Percentiles rank a stretch among this genome's conserved stretches.
phyloP scores from a whole-genome alignment of 306 rosid genomes.

The Vigna reflexopilosa region DNA sequence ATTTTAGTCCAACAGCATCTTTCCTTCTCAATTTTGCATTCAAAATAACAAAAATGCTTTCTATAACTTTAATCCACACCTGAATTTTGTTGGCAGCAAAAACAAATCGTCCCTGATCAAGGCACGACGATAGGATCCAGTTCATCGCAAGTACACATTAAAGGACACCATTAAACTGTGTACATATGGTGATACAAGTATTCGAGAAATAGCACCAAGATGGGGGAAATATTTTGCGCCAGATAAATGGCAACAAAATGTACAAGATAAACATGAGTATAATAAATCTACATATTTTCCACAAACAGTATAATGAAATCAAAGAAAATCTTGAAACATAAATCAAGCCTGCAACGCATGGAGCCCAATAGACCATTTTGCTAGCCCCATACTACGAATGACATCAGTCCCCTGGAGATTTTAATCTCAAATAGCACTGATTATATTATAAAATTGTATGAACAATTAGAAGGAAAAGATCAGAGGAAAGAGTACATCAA shows the following conservation, averaged over 20 bases:
- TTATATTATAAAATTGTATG: not conserved
- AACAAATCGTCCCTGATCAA: not conserved
- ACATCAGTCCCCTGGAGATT: not conserved
- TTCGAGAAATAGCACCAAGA: not conserved
- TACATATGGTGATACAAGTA: not conserved
- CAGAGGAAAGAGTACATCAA: constrained; percentile 18
- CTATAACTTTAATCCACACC: too few relatives aligned
- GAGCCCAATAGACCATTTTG: not conserved
- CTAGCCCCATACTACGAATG: not conserved
- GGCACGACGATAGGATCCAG: not conserved
- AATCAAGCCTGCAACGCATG: not conserved
- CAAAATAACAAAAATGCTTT: too few relatives aligned
- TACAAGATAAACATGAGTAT: not conserved
- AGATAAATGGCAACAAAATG: constrained; percentile 7
- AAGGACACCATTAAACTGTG: not conserved
- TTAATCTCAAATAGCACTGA: not conserved
- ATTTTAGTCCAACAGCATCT: too few relatives aligned
- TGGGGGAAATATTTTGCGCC: not conserved
- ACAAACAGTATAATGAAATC: not conserved
- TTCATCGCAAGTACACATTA: not conserved
- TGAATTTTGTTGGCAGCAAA: not conserved
- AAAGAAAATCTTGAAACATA: not conserved
- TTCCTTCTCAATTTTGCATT: too few relatives aligned
- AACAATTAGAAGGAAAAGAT: not conserved
- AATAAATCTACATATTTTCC: not conserved